Percentiles rank a stretch among this genome's conserved stretches.
Conservation (phyloP, 1,284 basidiomycete species). For the Fomitopsis betulina region DNA sequence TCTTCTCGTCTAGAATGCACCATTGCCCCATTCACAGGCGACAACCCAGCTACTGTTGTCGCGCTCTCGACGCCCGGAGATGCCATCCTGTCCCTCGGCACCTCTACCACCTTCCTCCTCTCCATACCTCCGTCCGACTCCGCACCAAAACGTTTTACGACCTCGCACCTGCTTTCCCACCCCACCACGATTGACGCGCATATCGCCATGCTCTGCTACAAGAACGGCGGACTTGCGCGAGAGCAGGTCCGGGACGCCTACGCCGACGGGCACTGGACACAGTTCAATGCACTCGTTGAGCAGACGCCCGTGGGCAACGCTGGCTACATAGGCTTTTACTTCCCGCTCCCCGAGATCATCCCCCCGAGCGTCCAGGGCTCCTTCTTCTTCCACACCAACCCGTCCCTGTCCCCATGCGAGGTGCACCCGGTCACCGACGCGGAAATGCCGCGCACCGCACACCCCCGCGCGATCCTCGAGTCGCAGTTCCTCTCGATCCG, state of each 20-base stretch:
- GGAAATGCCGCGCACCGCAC: conserved; percentile 42
- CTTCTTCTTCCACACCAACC: conserved; percentile 46
- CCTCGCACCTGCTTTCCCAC: conserved; percentile 70
- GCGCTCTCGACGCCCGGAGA: conserved; percentile 79
- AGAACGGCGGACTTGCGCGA: conserved; percentile 80
- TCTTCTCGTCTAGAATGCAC: conserved; percentile 51
- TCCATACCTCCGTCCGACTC: conserved; percentile 59
- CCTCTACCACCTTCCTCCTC: conserved; percentile 84
- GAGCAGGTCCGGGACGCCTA: conserved; percentile 76
- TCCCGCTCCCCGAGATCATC: conserved; percentile 82
- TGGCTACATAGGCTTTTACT: conserved; percentile 65
- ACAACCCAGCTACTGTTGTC: conserved; percentile 88
- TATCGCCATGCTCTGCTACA: conserved; percentile 81
- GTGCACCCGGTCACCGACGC: conserved; percentile 31
- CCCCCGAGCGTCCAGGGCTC: conserved; percentile 68
- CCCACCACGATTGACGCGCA: conserved; percentile 56
- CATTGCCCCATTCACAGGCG: conserved; percentile 85
- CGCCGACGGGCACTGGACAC: conserved; percentile 60
- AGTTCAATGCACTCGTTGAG: conserved; percentile 69
- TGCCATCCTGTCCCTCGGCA: conserved; percentile 87
- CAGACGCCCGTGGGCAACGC: conserved; percentile 55
- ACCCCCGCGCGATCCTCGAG: conserved; percentile 82
- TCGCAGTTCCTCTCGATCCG: conserved; percentile 82
- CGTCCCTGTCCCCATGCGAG: conserved; percentile 17
- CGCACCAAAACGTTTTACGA: conserved; percentile 66